phyloP scores from a whole-genome alignment of 78 protist genomes.

The Protostelium mycophagum region DNA sequence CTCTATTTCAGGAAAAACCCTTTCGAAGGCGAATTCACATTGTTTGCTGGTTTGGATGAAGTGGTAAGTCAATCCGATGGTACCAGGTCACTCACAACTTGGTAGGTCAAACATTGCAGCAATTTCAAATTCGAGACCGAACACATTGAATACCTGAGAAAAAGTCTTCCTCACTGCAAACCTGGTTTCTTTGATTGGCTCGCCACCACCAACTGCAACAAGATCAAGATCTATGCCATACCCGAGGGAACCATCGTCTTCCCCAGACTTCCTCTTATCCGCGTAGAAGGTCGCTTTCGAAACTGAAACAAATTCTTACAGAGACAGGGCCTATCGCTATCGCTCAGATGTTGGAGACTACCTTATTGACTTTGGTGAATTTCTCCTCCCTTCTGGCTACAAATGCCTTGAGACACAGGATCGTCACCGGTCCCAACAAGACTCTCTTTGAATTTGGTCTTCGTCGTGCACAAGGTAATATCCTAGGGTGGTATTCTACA shows the following conservation, averaged over 20 bases:
- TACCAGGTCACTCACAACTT: neutral
- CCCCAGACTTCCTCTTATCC: conserved; percentile 80
- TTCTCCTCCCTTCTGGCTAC: conserved; percentile 83
- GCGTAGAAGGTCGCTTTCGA: conserved; percentile 68
- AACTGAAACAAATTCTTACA: neutral
- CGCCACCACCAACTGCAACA: neutral
- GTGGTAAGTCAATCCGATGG: conserved; percentile 5
- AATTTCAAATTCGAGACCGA: conserved; percentile 42
- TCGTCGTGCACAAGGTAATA: conserved; percentile 82
- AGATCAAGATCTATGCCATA: conserved; percentile 59
- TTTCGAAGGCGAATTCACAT: conserved; percentile 86
- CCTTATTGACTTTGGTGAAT: conserved; percentile 79
- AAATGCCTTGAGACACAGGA: conserved; percentile 84
- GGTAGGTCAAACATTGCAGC: conserved; percentile 8
- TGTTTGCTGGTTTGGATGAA: conserved; percentile 88
- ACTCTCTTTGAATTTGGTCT: conserved; percentile 88
- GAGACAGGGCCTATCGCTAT: conserved; percentile 71
- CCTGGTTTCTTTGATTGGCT: conserved; percentile 68
- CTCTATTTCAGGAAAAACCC: conserved; percentile 89
- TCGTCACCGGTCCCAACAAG: conserved; percentile 69
- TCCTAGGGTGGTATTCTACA: neutral
- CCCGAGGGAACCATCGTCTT: conserved; percentile 80
- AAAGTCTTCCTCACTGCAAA: conserved; percentile 42
- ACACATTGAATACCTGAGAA: conserved; percentile 55
- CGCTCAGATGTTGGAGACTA: conserved; percentile 88